Base-by-base conservation (phyloP, 116 monocot genomes). In the Iris pallida region DNA sequence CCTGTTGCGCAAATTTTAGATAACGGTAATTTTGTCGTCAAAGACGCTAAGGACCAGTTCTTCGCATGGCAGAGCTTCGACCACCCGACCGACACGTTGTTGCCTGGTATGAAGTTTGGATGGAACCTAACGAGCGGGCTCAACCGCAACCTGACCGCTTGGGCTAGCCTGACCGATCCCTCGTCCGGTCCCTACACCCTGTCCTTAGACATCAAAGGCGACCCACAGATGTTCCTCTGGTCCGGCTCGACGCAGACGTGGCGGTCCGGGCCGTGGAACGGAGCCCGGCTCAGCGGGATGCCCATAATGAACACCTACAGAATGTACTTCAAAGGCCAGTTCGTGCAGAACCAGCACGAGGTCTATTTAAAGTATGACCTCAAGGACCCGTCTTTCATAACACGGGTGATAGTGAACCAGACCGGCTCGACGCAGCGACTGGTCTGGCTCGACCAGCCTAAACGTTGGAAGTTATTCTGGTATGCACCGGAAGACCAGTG, bases 1-100 rank as follows among this genome's bases (percentile, higher is more conserved):
- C 42, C 73, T 0, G 42, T 63, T 4, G 79, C 79, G 3, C 72
- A 64, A 61, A 64, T 90, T 16, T 61, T 72, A 40, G 77, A 84
- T 53, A 47, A 54, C 0, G 84, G 87, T 5, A 90, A 90, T 55
- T 62, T 90, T 12, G 75, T 80, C 6, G 47, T 90, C 12, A 69
- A 20, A 7, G 68, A 68, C 42, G 45, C 4, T 19, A 75, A 47
- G 15, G 53, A n/a, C n/a, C 43, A 43, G 30, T 7, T 9, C 4
- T 61, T 16, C 42, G 14, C 45, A 18, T 72, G 71, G 71, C 41
- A 61, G 20, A 71, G 60, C 59, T 71, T 71, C 11, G 71, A 71
- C 41, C 48, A 71, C 61, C 71, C 71, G 14, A 61, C 71, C 8
- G 61, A 61, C 42, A 71, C 80, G 0, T 69, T 71, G 46, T 54